phyloP scores from a whole-genome alignment of 768 basidiomycete genomes.

The Multifurca ochricompacta region DNA sequence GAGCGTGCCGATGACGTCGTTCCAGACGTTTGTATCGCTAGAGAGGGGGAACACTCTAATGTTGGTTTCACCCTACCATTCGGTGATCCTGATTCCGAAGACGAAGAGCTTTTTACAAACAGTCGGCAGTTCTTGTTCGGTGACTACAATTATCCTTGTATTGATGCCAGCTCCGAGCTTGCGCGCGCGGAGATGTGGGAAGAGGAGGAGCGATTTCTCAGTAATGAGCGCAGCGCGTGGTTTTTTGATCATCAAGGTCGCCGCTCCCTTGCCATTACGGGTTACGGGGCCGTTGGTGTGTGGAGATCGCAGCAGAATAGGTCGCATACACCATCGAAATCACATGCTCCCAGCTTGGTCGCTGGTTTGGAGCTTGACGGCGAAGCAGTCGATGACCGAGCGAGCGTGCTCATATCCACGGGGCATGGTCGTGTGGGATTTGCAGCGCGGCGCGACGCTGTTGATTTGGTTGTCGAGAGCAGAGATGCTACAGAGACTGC shows the following conservation, averaged over 20 bases:
- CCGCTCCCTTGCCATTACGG: conserved; percentile 29
- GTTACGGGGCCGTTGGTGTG: conserved; percentile 48
- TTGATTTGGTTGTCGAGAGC: conserved; percentile 83
- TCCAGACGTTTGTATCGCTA: conserved; percentile 55
- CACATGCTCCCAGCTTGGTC: conserved; percentile 21
- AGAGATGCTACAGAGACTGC: conserved; percentile 45
- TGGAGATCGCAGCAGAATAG: conserved; percentile 4
- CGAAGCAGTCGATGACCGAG: conserved; percentile 27
- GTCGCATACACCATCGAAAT: conserved; percentile 8
- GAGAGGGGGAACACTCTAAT: conserved; percentile 40
- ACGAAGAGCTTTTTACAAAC: conserved; percentile 70
- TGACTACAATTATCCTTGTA: conserved; percentile 83
- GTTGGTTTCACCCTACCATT: conserved; percentile 57
- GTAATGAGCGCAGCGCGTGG: conserved; percentile 68
- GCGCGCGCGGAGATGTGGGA: conserved; percentile 64
- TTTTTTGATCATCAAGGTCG: conserved; percentile 49
- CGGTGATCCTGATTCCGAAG: conserved; percentile 55
- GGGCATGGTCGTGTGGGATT: neutral
- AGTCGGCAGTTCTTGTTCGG: conserved; percentile 80
- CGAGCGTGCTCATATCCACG: conserved; percentile 29
- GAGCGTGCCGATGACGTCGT: conserved; percentile 57
- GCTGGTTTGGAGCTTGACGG: conserved; percentile 45
- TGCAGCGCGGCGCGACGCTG: conserved; percentile 51
- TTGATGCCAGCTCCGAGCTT: conserved; percentile 77
- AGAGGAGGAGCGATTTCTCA: conserved; percentile 78